Conservation (phyloP, 768 basidiomycete genomes). For the Sarcodon sp. region DNA sequence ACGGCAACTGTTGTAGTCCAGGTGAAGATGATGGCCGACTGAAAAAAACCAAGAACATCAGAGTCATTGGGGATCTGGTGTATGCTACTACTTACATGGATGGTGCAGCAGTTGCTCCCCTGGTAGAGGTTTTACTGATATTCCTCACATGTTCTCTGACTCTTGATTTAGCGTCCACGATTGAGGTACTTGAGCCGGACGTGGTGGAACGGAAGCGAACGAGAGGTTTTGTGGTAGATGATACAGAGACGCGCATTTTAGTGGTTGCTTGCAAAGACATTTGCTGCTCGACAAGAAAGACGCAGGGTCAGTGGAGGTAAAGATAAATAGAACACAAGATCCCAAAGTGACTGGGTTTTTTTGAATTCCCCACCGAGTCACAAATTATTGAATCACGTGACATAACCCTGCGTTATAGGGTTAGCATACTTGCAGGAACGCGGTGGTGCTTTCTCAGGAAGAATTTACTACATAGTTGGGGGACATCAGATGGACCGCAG, state of each 20-base stretch:
- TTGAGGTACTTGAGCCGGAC: slow-evolving; percentile 25
- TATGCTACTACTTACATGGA: slow-evolving; percentile 33
- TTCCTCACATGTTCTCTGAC: slow-evolving; percentile 67
- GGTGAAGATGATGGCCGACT: slow-evolving; percentile 58
- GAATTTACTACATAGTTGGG: too few relatives aligned
- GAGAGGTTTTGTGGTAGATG: slow-evolving; percentile 20
- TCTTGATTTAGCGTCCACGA: slow-evolving; percentile 71
- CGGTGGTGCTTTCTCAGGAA: too few relatives aligned
- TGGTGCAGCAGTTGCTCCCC: slow-evolving; percentile 49
- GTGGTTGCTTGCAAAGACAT: slow-evolving; percentile 13
- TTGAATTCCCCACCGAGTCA: too few relatives aligned
- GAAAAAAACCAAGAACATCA: slow-evolving; percentile 4
- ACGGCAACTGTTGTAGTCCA: slow-evolving; percentile 35
- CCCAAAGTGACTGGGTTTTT: too few relatives aligned
- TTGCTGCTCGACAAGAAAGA: background rate
- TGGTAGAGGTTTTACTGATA: slow-evolving; percentile 55
- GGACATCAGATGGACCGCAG: too few relatives aligned
- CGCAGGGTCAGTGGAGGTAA: background rate
- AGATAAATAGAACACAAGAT: too few relatives aligned
- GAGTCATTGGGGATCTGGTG: background rate
- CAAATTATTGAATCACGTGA: too few relatives aligned
- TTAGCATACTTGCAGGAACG: too few relatives aligned
- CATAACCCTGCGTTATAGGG: too few relatives aligned
- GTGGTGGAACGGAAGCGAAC: slow-evolving; percentile 39
- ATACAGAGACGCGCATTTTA: slow-evolving; percentile 28